These are phyloP conservation scores for Penicillium paradoxum DNA, from an alignment of 495 filamentous ascomycete genomes.

Conservation along the genomic window DNA sequence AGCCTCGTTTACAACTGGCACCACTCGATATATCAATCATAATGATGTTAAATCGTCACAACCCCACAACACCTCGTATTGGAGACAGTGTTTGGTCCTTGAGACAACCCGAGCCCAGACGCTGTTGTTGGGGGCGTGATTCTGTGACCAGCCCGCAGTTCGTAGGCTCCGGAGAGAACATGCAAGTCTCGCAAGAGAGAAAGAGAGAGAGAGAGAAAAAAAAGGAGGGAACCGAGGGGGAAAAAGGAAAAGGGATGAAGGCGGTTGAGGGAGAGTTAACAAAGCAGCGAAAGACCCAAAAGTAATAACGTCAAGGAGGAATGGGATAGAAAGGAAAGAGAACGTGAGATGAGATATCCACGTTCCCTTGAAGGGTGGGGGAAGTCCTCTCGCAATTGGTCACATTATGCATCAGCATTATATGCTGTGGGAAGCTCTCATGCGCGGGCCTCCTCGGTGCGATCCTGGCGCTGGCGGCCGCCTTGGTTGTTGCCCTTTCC, in stretches of 20 bases:
- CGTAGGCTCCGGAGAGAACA: constrained; percentile 1
- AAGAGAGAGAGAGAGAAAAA: constrained; percentile 5
- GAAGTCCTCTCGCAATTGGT: constrained; percentile 16
- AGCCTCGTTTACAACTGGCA: background rate
- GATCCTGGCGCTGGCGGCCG: constrained; percentile 43
- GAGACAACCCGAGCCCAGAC: constrained; percentile 2
- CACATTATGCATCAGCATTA: constrained; percentile 25
- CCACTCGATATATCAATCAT: background rate
- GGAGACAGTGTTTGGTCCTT: background rate
- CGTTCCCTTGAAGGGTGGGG: constrained; percentile 4
- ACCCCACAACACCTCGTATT: background rate
- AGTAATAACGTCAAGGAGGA: constrained; percentile 20
- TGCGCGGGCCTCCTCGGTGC: constrained; percentile 42
- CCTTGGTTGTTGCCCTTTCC: constrained; percentile 40
- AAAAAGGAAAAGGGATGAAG: constrained; percentile 12
- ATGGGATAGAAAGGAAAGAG: constrained; percentile 5
- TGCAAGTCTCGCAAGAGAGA: constrained; percentile 11
- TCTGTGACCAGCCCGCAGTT: constrained; percentile 1
- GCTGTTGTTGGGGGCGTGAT: constrained; percentile 6
- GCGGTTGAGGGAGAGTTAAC: constrained; percentile 6
- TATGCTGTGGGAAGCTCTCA: constrained; percentile 17
- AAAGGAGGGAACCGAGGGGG: constrained; percentile 6
- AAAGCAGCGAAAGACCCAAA: constrained; percentile 11
- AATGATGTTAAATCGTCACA: background rate
- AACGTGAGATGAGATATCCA: constrained; percentile 18